Evolutionary conservation across 1,284 basidiomycete genomes (phyloP), one percentile per base, ranked within the genome.

Genomic region (Austroboletus novae-zelandiae): DNA sequence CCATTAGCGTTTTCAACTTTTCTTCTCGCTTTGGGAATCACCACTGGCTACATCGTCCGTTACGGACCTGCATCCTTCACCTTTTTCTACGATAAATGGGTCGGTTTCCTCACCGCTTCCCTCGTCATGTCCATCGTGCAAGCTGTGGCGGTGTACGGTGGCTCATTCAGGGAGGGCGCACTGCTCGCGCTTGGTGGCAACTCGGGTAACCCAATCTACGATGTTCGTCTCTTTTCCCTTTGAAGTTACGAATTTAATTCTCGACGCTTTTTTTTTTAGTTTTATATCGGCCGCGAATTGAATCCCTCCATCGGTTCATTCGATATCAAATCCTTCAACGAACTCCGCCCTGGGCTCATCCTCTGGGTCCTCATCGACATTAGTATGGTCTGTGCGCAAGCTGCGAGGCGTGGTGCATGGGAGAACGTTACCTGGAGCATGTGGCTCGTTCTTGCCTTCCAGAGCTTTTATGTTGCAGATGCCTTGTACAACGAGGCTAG

Each of bases 241-340:
- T 14, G 1, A 6, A 10, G 6, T 42, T 35, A 61, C 20, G 20
- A 23, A 23, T 23, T 4, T 23, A 23, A 23, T 23, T 23, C 20
- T 23, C 20, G 30, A 56, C 29, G 2, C 15, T 41, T n/a, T n/a
- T 5, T 27, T 15, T 20, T 17, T 40, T n/a, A 97, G 93, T 99
- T 93, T 77, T 99, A 86, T 75, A 95, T 99, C 59, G 97, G 97
- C 27, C 89, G 97, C 48, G 91, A 95, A 64, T 77, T 99, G 47
- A 99, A 99, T 73, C 96, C 97, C 0, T 84, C 84, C 3, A 83
- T 94, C 51, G 89, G 90, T 37, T 83, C 79, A 13, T 90, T 98
- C 54, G 97, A 99, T 67, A 80, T 99, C 80, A 99, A 99, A 71
- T 90, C 89, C 0, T 99, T 99, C 82, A 98, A 94, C 64, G 94